These are phyloP conservation scores for Carex arenaria DNA, from an alignment of 202 grass and related monocot species.

Conservation along the genomic window DNA sequence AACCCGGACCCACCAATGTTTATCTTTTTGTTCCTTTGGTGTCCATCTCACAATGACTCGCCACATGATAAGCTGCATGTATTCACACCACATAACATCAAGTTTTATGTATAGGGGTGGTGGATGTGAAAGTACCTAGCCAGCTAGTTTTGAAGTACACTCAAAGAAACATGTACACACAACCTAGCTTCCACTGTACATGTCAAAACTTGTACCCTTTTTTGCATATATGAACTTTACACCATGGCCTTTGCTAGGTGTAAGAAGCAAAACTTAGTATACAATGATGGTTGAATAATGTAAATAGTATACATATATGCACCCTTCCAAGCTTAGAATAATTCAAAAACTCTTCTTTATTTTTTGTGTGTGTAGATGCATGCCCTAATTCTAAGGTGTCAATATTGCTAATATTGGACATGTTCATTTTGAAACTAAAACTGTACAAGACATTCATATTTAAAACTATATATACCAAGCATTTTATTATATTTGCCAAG, in stretches of 20 bases:
- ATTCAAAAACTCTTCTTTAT: no score
- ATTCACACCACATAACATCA: background rate
- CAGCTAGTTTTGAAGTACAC: slow-evolving; percentile 74
- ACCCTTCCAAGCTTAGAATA: slow-evolving; percentile 4
- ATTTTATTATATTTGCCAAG: background rate
- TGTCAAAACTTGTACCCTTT: slow-evolving; percentile 10
- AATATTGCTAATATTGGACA: background rate
- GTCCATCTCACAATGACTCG: background rate
- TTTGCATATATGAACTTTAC: slow-evolving; percentile 20
- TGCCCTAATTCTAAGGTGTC: no score
- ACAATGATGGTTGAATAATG: slow-evolving; percentile 5
- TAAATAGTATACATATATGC: background rate
- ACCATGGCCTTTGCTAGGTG: slow-evolving; percentile 10
- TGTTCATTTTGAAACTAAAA: background rate
- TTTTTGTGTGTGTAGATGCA: no score
- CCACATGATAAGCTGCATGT: background rate
- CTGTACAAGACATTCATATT: background rate
- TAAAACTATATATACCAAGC: background rate
- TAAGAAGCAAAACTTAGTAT: slow-evolving; percentile 9
- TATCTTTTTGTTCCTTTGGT: background rate
- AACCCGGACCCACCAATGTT: background rate
- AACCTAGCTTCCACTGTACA: slow-evolving; percentile 28
- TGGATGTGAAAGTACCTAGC: slow-evolving; percentile 34
- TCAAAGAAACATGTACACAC: slow-evolving; percentile 64
- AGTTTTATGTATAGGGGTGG: slow-evolving; percentile 23